Conservation (phyloP, 805 yeast species). For the Pichia exigua region DNA sequence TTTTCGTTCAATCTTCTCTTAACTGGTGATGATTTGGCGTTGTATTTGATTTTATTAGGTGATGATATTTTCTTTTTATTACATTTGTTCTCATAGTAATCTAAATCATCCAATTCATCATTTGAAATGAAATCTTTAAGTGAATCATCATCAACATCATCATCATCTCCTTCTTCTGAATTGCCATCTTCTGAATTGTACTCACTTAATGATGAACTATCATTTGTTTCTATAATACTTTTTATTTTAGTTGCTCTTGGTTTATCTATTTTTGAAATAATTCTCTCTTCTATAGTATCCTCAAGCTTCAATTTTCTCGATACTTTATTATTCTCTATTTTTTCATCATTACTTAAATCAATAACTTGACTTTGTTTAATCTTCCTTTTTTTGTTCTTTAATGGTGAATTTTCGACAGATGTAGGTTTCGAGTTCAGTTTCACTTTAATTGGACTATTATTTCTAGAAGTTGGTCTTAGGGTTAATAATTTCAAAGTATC, state of each 20-base stretch:
- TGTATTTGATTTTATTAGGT: neutral
- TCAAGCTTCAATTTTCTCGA: neutral
- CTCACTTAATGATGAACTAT: neutral
- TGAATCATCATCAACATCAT: constrained; percentile 10
- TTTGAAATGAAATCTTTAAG: neutral
- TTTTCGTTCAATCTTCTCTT: neutral
- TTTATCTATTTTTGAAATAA: no score
- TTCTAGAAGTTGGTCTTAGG: constrained; percentile 21
- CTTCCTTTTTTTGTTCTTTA: neutral
- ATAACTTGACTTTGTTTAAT: neutral
- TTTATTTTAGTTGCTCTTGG: no score
- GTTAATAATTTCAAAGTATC: constrained; percentile 26
- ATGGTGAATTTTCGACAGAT: neutral
- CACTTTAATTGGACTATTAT: neutral
- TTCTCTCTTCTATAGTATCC: neutral
- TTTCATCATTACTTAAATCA: neutral
- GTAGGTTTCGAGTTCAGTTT: neutral
- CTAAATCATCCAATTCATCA: constrained; percentile 7
- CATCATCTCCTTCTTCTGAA: constrained; percentile 11
- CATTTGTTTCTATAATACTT: neutral
- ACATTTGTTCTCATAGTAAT: neutral
- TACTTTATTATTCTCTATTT: neutral
- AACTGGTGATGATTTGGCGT: neutral
- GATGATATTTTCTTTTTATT: neutral
- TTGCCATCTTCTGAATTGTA: neutral